Evolutionary conservation across 2,329 filamentous ascomycete species (phyloP).

Genomic region (Colletotrichum tropicale): DNA sequence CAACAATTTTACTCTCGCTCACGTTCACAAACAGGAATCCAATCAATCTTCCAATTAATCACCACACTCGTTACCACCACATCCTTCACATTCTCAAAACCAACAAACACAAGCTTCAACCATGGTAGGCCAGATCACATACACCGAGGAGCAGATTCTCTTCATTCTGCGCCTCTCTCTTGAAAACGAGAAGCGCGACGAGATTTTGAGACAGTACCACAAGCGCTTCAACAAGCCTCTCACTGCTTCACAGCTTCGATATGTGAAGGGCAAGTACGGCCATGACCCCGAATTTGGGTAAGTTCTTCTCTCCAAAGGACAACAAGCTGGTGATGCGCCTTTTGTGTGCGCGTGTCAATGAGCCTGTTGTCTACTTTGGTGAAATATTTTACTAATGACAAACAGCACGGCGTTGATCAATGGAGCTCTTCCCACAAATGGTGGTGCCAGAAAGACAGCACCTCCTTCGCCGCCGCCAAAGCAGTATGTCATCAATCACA

Average conservation of each 20-base stretch:
- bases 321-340: background rate
- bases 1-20: background rate
- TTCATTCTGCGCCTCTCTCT: slow-evolving; percentile 36
- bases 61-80: background rate
- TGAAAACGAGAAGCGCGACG: slow-evolving; percentile 24
- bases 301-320: slow-evolving; percentile 1
- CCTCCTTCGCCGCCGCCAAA: background rate
- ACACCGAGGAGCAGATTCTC: slow-evolving; percentile 36
- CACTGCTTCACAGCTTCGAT: slow-evolving; percentile 36
- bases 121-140: slow-evolving; percentile 40
- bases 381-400: background rate
- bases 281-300: slow-evolving; percentile 43
- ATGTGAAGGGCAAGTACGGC: slow-evolving; percentile 45
- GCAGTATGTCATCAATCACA: background rate
- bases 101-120: background rate
- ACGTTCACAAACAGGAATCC: background rate
- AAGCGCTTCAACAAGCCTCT: slow-evolving; percentile 31
- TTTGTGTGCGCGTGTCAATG: background rate
- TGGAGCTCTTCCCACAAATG: background rate
- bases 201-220: slow-evolving; percentile 31
- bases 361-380: background rate
- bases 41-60: background rate
- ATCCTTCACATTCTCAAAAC: background rate
- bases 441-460: background rate
- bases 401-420: background rate